Conservation (phyloP, 2,329 filamentous ascomycete genomes). For the Shiraia sp. region DNA sequence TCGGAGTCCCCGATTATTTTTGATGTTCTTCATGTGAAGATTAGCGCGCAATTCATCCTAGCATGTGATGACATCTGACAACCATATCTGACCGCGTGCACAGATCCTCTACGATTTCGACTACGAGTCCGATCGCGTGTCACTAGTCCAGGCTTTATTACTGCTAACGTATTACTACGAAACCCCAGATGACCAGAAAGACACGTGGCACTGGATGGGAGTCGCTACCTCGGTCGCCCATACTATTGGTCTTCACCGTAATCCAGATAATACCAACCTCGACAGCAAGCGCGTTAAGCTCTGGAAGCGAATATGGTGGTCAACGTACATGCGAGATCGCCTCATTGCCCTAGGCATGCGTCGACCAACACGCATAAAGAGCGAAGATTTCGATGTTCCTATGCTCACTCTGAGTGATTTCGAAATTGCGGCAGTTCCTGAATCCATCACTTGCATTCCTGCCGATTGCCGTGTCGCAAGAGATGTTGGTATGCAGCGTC, state of each 20-base stretch:
- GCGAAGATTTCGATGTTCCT: constrained; percentile 90
- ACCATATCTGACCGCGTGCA: constrained; percentile 15
- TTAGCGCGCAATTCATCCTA: constrained; percentile 2
- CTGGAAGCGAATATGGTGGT: constrained; percentile 98
- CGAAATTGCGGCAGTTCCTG: constrained; percentile 70
- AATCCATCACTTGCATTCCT: constrained; percentile 69
- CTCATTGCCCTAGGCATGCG: constrained; percentile 93
- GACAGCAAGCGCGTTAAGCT: constrained; percentile 73
- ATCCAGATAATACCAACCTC: constrained; percentile 79
- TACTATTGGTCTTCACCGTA: constrained; percentile 89
- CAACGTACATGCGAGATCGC: constrained; percentile 91
- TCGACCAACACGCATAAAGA: constrained; percentile 87
- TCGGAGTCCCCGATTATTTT: constrained; percentile 10
- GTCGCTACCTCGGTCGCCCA: constrained; percentile 91
- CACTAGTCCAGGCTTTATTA: constrained; percentile 83
- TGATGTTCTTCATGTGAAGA: constrained; percentile 11
- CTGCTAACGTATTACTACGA: constrained; percentile 99
- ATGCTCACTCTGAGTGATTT: constrained; percentile 87
- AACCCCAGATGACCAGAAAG: constrained; percentile 94
- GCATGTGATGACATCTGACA: neutral
- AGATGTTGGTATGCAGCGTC: constrained; percentile 72
- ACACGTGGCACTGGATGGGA: constrained; percentile 99
- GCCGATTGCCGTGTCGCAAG: constrained; percentile 71
- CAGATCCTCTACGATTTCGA: constrained; percentile 92
- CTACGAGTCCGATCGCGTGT: constrained; percentile 86